These are phyloP conservation scores for Podospora bellae-mahoneyi DNA, from an alignment of 495 filamentous ascomycete species.

Conservation along the genomic window DNA sequence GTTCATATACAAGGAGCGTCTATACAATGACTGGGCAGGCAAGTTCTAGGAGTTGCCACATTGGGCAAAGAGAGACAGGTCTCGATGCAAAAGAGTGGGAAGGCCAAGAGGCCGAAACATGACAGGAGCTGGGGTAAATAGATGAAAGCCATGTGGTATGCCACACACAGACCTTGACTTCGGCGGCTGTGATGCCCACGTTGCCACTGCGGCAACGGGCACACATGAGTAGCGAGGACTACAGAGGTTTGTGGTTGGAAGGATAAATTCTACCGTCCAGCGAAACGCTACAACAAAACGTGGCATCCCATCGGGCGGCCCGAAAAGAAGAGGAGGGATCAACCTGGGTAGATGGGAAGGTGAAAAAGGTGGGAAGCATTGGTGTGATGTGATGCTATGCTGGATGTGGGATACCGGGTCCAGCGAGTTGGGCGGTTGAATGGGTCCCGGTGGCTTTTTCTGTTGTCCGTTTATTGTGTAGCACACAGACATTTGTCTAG, in stretches of 20 bases:
- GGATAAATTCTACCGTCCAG: conserved; percentile 1
- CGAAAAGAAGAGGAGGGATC: background rate
- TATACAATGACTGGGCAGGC: background rate
- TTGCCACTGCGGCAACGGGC: background rate
- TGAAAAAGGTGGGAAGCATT: background rate
- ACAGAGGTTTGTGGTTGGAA: background rate
- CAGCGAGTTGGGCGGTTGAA: background rate
- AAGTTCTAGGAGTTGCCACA: background rate
- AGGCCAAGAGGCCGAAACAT: conserved; percentile 2
- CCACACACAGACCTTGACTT: background rate
- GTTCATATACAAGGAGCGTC: background rate
- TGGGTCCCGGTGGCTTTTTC: background rate
- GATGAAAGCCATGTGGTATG: conserved; percentile 9
- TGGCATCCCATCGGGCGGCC: conserved; percentile 2
- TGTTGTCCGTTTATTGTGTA: background rate
- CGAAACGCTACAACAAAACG: conserved; percentile 1
- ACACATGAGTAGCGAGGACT: background rate
- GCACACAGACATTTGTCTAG: background rate
- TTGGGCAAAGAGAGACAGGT: background rate
- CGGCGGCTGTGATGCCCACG: background rate
- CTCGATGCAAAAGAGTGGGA: conserved; percentile 9
- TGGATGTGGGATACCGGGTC: background rate
- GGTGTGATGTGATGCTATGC: background rate
- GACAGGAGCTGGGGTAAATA: conserved; percentile 4
- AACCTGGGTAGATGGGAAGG: background rate